These are phyloP conservation scores for Mucor sp. DNA, from an alignment of 371 early-diverging fungal species.

Conservation along the genomic window DNA sequence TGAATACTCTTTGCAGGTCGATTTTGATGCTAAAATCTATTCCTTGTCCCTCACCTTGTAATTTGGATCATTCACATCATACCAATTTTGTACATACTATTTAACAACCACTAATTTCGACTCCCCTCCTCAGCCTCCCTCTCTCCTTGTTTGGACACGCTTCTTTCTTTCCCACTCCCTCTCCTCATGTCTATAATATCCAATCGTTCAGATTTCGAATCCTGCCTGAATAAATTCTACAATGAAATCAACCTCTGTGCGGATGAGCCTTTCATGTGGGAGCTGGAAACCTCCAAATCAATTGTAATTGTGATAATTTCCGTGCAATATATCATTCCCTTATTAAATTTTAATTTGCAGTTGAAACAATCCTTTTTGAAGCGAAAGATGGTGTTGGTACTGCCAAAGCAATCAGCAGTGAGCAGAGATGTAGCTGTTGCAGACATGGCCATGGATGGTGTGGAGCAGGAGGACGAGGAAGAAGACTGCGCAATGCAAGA, in stretches of 20 bases:
- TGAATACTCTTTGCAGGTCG: conserved; percentile 13
- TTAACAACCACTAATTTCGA: not conserved
- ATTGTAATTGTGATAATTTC: not conserved
- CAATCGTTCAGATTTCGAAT: conserved; percentile 13
- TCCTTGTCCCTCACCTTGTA: not conserved
- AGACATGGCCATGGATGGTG: not conserved
- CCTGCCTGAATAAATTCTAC: conserved; percentile 9
- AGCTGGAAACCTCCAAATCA: not conserved
- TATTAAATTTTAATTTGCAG: not conserved
- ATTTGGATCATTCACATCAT: not conserved
- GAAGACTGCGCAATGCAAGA: not conserved
- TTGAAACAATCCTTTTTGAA: conserved; percentile 13
- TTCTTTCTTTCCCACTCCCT: not conserved
- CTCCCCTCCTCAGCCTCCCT: not conserved
- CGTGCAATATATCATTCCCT: not conserved
- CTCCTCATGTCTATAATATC: conserved; percentile 6
- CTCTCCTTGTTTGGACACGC: not conserved
- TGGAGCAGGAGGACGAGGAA: conserved; percentile 2
- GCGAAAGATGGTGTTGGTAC: not conserved
- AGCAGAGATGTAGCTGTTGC: not conserved
- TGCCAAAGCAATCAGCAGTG: not conserved
- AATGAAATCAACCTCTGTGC: conserved; percentile 7
- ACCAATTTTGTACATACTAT: not conserved
- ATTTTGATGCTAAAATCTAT: conserved; percentile 8
- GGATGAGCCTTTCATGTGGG: conserved; percentile 4